A percentile compares a stretch with the other conserved stretches of the same genome.
Conservation (phyloP, 1,284 basidiomycete species). For the Moesziomyces antarcticus region DNA sequence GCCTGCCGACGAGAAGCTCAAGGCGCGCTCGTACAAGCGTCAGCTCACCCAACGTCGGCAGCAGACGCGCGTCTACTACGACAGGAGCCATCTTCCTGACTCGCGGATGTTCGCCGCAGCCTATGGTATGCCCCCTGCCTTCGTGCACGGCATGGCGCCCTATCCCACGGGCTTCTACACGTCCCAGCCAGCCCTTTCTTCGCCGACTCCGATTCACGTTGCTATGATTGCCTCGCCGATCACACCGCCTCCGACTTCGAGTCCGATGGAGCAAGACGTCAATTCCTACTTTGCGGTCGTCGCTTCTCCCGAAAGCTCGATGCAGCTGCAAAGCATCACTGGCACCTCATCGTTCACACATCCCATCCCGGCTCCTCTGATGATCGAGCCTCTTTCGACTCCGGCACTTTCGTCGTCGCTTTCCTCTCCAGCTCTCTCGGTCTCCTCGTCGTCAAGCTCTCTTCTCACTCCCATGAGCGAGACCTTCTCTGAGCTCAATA, state of each 20-base stretch:
- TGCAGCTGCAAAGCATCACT: conserved; percentile 7
- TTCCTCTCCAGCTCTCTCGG: conserved; percentile 19
- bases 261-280: conserved; percentile 5
- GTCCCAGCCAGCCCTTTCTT: neutral
- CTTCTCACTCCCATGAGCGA: conserved; percentile 12
- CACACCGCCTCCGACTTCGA: conserved; percentile 2
- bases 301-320: neutral
- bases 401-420: conserved; percentile 6
- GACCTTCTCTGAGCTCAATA: conserved; percentile 8
- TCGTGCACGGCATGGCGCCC: neutral
- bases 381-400: conserved; percentile 1
- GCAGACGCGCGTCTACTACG: conserved; percentile 12
- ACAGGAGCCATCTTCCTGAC: conserved; percentile 2
- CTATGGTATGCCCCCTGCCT: neutral
- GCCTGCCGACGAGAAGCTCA: conserved; percentile 26
- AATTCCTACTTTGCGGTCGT: conserved; percentile 4
- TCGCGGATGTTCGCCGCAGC: neutral
- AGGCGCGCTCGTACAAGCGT: conserved; percentile 22
- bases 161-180: conserved; percentile 1
- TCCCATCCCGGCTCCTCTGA: conserved; percentile 5
- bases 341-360: conserved; percentile 3
- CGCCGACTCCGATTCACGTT: neutral
- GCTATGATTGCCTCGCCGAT: neutral
- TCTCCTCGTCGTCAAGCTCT: conserved; percentile 11
- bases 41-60: conserved; percentile 14